A percentile compares a stretch with the other conserved stretches of the same genome.
Evolutionary conservation across 805 yeast genomes (phyloP).

Genomic region (Candida koratica): DNA sequence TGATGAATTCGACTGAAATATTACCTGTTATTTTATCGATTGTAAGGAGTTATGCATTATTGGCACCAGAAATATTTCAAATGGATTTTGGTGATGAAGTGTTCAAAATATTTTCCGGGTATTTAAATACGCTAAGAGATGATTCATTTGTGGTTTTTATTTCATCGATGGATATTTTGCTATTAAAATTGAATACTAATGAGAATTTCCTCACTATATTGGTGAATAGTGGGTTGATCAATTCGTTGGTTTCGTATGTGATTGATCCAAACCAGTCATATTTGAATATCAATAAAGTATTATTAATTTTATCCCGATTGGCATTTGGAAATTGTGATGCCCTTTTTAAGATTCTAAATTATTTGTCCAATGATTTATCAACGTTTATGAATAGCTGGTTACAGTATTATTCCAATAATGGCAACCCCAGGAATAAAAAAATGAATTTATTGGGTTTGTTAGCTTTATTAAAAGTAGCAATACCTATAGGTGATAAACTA

Average conservation of each 20-base stretch:
- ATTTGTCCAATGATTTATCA: conserved; percentile 20
- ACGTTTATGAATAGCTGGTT: conserved; percentile 36
- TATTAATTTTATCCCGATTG: conserved; percentile 35
- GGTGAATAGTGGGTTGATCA: conserved; percentile 44
- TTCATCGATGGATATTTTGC: conserved; percentile 49
- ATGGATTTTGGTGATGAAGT: conserved; percentile 36
- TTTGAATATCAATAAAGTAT: conserved; percentile 34
- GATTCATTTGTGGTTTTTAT: conserved; percentile 59
- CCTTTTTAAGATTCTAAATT: conserved; percentile 31
- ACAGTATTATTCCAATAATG: conserved; percentile 46
- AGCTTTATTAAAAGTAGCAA: conserved; percentile 40
- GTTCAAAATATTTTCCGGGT: conserved; percentile 49
- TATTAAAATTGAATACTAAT: conserved; percentile 27
- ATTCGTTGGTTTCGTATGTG: conserved; percentile 38
- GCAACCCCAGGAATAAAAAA: conserved; percentile 74
- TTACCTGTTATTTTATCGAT: conserved; percentile 61
- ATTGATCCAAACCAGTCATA: conserved; percentile 43
- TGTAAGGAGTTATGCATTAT: conserved; percentile 56
- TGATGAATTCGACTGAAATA: conserved; percentile 71
- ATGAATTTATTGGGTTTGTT: conserved; percentile 60
- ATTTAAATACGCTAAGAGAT: conserved; percentile 61
- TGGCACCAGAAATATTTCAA: conserved; percentile 40
- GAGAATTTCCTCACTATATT: conserved; percentile 28
- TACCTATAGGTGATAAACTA: conserved; percentile 20
- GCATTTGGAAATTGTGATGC: conserved; percentile 31